Evolutionary conservation across 148 eudicot genomes (phyloP).

Genomic region (Camellia sinensis): DNA sequence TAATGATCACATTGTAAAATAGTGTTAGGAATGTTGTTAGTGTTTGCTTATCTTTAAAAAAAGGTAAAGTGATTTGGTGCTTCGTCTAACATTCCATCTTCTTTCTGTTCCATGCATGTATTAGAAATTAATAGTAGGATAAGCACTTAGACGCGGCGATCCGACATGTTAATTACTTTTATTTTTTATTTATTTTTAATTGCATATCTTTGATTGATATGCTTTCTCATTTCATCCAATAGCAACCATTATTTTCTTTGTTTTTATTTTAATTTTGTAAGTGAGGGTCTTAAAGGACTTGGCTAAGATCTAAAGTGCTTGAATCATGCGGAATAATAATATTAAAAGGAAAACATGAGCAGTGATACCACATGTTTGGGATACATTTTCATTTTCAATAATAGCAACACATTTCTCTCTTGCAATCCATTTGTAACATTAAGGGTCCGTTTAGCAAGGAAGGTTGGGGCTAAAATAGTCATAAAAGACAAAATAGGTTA

Average conservation of each 20-base stretch:
- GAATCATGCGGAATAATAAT: no score
- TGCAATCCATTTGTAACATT: no score
- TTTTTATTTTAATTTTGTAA: neutral
- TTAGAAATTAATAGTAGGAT: neutral
- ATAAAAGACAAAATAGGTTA: no score
- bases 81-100: neutral
- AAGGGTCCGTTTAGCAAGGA: no score
- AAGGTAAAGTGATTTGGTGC: neutral
- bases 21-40: neutral
- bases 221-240: neutral
- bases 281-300: no score
- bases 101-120: neutral
- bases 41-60: neutral
- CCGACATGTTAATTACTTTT: neutral
- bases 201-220: neutral
- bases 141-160: neutral
- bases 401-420: no score
- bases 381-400: no score
- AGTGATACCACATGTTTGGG: no score
- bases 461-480: no score
- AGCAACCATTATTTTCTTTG: neutral
- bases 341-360: no score
- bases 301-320: no score
- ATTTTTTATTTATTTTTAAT: neutral
- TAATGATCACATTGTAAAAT: neutral